These are phyloP conservation scores for Teratosphaeria nubilosa DNA, from an alignment of 2,329 filamentous ascomycete genomes.

Conservation along the genomic window DNA sequence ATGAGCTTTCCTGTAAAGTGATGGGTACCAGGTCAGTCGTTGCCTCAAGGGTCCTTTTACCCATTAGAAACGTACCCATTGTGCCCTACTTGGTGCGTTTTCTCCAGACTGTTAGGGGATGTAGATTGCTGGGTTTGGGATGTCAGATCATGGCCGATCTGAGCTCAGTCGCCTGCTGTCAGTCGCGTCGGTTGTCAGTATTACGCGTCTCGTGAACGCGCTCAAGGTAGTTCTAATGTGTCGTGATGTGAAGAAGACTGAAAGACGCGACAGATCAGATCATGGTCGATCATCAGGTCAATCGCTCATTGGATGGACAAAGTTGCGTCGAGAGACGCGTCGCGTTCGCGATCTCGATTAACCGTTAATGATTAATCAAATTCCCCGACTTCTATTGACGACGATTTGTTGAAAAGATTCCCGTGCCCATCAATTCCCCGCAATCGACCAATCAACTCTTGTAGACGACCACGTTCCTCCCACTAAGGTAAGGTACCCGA, in stretches of 20 bases:
- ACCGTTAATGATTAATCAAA: background rate
- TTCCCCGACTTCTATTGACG: background rate
- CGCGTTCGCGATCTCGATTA: background rate
- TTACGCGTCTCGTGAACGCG: no score
- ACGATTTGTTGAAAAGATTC: no score
- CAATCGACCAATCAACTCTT: background rate
- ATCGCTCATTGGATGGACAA: background rate
- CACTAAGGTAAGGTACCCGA: background rate
- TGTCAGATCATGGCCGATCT: no score
- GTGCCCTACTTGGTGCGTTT: no score
- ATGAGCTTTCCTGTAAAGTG: slow-evolving; percentile 87
- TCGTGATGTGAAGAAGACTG: background rate
- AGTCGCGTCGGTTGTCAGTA: no score
- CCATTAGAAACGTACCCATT: no score
- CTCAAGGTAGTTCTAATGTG: no score
- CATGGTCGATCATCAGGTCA: background rate
- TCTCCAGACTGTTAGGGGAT: no score
- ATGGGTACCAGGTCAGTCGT: background rate
- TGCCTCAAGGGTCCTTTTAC: no score
- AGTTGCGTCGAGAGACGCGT: background rate
- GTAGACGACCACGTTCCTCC: background rate
- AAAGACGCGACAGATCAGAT: background rate
- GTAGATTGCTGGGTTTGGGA: no score
- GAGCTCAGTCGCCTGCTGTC: no score
- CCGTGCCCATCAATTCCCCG: background rate